phyloP scores from a whole-genome alignment of 78 protist species.

The Dictyostelium firmibasis region DNA sequence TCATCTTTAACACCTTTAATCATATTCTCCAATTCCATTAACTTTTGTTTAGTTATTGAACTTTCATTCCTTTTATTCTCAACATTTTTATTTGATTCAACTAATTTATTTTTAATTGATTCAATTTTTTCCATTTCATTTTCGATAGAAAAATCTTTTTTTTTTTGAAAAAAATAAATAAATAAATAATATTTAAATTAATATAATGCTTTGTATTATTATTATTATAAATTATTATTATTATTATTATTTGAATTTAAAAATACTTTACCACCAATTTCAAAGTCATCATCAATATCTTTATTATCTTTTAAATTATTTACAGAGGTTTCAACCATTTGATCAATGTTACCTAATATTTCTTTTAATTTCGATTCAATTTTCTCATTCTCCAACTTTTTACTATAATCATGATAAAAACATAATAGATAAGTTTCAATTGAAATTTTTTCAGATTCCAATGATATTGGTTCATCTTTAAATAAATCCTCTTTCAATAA shows the following conservation, averaged over 20 bases:
- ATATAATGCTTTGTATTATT: not conserved
- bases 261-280: not conserved
- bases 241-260: not conserved
- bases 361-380: slow-evolving; percentile 46
- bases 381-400: slow-evolving; percentile 29
- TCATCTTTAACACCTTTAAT: slow-evolving; percentile 26
- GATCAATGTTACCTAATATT: slow-evolving; percentile 42
- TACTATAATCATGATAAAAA: slow-evolving; percentile 43
- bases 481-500: slow-evolving; percentile 14
- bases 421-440: slow-evolving; percentile 66
- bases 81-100: slow-evolving; percentile 32
- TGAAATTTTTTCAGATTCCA: slow-evolving; percentile 28
- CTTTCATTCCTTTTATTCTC: slow-evolving; percentile 44
- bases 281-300: not conserved
- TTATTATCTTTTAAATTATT: not conserved
- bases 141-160: slow-evolving; percentile 43
- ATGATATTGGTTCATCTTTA: not conserved
- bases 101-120: slow-evolving; percentile 33
- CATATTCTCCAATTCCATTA: slow-evolving; percentile 35
- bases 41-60: slow-evolving; percentile 51
- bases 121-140: slow-evolving; percentile 60
- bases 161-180: not conserved
- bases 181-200: not conserved
- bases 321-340: not conserved
- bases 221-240: not conserved